Evolutionary conservation across 495 filamentous ascomycete species (phyloP), one percentile per base, ranked within the genome.

Genomic region (Penicillium manginii): DNA sequence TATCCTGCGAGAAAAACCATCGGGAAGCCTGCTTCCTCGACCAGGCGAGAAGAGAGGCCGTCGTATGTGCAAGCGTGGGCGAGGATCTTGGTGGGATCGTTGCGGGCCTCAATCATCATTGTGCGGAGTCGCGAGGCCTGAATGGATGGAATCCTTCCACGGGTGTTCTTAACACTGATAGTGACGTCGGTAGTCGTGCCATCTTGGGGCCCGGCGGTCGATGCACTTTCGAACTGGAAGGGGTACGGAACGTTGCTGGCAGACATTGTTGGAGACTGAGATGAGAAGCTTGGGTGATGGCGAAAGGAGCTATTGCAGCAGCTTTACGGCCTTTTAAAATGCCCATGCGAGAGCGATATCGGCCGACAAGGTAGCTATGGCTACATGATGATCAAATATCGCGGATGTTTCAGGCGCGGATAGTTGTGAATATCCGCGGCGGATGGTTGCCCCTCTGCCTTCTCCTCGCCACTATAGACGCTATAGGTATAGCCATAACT

Each of bases 11-110:
- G 57, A 54, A 77, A 78, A 10, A 76, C 39, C 50, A 76, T 68
- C 0, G 73, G 74, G 37, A 77, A 79, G 0, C 77, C 77, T 3
- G 74, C 70, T 55, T 78, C 70, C 32, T 77, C 73, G 29, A 74
- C 64, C 4, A 80, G 67, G 2, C 74, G 71, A 12, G 75, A 75
- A 9, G 67, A 74, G 0, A 80, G 64, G 0, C 73, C 73, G 52
- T 80, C 75, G 50, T 78, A 76, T 49, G 64, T 70, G 58, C 74
- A 75, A 14, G 66, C 62, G 47, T 70, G 67, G 1, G 73, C 73
- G 17, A 77, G 50, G 37, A 78, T 78, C 47, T 73, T 77, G 12
- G 50, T 57, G 2, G 71, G 69, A 29, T 78, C 70, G 14, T 59
- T 57, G 55, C 71, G 62, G 3, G 72, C 70, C 31, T 74, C 70